phyloP scores from a whole-genome alignment of 306 rosid species.

The Fragaria iinumae region DNA sequence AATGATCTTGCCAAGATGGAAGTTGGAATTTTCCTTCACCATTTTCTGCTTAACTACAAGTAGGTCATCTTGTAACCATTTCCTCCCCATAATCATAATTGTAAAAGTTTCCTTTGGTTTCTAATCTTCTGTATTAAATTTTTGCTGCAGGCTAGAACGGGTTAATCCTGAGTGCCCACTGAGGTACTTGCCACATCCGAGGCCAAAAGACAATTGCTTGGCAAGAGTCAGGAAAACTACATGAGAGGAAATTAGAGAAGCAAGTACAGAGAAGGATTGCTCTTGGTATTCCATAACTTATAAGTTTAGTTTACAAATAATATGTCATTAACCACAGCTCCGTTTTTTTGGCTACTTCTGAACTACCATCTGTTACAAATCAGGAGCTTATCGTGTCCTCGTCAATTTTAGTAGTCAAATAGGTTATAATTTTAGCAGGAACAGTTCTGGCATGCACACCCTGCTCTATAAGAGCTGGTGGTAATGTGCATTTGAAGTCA shows the following conservation, averaged over 20 bases:
- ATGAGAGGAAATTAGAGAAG: neutral
- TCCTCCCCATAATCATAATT: neutral
- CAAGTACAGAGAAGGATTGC: neutral
- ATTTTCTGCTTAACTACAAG: constrained; percentile 66
- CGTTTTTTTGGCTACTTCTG: too few species aligned
- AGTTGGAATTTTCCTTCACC: constrained; percentile 74
- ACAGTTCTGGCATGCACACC: neutral
- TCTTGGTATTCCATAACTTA: neutral
- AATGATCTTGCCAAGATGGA: constrained; percentile 71
- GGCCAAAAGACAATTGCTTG: constrained; percentile 75
- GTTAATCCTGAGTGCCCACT: constrained; percentile 47
- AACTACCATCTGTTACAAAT: too few species aligned
- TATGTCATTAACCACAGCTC: neutral
- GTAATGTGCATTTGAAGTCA: neutral
- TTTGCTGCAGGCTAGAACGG: constrained; percentile 52
- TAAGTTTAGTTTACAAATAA: neutral
- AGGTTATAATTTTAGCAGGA: too few species aligned
- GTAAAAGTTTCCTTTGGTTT: neutral
- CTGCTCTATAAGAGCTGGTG: neutral
- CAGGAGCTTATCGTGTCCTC: too few species aligned
- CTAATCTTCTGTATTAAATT: neutral
- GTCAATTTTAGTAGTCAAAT: too few species aligned
- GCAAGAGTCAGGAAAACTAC: constrained; percentile 49
- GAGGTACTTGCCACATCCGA: constrained; percentile 69
- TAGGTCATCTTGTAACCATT: constrained; percentile 25